Percentiles rank a stretch among this genome's conserved stretches.
phyloP scores from a whole-genome alignment of 1,139 yeast genomes.

The Cylindricascospora bacillispora region DNA sequence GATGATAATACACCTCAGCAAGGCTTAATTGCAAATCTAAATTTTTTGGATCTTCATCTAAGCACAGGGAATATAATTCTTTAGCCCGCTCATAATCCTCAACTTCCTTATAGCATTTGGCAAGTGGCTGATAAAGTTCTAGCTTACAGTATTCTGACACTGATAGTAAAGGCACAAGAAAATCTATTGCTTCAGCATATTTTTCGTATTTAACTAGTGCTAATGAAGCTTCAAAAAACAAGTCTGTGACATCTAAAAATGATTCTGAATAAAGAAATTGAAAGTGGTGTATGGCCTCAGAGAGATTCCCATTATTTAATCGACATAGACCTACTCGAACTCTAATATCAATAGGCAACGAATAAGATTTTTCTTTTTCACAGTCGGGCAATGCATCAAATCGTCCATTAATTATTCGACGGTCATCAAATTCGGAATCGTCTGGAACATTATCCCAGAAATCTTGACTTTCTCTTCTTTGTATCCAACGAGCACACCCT shows the following conservation, averaged over 20 bases:
- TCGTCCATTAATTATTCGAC: constrained; percentile 39
- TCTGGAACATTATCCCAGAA: constrained; percentile 74
- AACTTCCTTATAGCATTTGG: constrained; percentile 64
- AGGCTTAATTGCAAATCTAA: constrained; percentile 63
- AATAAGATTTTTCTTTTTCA: constrained; percentile 32
- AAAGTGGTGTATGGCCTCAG: constrained; percentile 65
- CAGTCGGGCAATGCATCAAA: constrained; percentile 29
- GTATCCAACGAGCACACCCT: constrained; percentile 73
- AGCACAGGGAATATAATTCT: constrained; percentile 44
- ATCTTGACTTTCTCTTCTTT: constrained; percentile 51
- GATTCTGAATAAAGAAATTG: constrained; percentile 44
- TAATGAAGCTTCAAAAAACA: constrained; percentile 65
- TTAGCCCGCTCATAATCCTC: constrained; percentile 63
- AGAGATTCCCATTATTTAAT: constrained; percentile 46
- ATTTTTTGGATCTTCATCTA: constrained; percentile 48
- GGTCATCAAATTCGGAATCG: constrained; percentile 73
- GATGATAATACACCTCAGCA: constrained; percentile 67
- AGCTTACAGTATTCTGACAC: constrained; percentile 37
- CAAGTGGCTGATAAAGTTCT: constrained; percentile 51
- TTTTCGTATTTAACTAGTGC: constrained; percentile 56
- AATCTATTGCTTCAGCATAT: constrained; percentile 60
- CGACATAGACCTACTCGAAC: constrained; percentile 68
- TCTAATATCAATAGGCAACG: constrained; percentile 76
- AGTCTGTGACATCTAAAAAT: constrained; percentile 54
- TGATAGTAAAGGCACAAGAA: constrained; percentile 41